Percentiles rank a stretch among this genome's conserved stretches.
Conservation (phyloP, 2,329 filamentous ascomycete species). For the Monosporascus ibericus region DNA sequence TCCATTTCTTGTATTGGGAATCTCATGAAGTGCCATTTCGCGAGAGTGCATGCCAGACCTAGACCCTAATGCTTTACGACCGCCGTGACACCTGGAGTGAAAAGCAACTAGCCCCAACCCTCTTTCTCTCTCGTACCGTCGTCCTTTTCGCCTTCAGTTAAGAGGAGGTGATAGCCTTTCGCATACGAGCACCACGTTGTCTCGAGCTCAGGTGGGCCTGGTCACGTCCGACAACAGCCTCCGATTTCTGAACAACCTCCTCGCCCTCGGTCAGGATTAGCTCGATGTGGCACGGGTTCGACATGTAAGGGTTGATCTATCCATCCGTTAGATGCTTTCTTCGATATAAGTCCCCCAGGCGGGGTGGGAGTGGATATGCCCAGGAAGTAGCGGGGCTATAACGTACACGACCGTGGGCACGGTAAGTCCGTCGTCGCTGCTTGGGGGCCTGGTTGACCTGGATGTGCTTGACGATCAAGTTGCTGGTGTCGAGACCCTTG, state of each 20-base stretch:
- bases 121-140: conserved; percentile 16
- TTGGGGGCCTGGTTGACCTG: conserved; percentile 99
- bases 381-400: conserved; percentile 7
- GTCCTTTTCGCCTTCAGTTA: conserved; percentile 33
- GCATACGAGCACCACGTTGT: conserved; percentile 74
- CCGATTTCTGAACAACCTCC: conserved; percentile 90
- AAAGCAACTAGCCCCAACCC: conserved; percentile 28
- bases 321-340: conserved; percentile 18
- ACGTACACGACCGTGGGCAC: conserved; percentile 99
- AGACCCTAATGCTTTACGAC: conserved; percentile 30
- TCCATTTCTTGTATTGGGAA: neutral
- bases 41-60: conserved; percentile 29
- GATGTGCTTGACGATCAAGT: conserved; percentile 99
- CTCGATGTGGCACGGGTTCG: conserved; percentile 99
- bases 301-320: conserved; percentile 99
- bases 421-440: conserved; percentile 98
- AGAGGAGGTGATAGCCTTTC: conserved; percentile 59
- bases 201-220: conserved; percentile 72
- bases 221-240: conserved; percentile 59
- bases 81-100: conserved; percentile 31
- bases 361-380: neutral
- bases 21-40: conserved; percentile 12
- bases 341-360: neutral
- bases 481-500: conserved; percentile 95
- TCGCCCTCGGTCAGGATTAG: conserved; percentile 97